A percentile compares a stretch with the other conserved stretches of the same genome.
Conservation (phyloP, 768 basidiomycete genomes). For the Grammothele lineata region DNA sequence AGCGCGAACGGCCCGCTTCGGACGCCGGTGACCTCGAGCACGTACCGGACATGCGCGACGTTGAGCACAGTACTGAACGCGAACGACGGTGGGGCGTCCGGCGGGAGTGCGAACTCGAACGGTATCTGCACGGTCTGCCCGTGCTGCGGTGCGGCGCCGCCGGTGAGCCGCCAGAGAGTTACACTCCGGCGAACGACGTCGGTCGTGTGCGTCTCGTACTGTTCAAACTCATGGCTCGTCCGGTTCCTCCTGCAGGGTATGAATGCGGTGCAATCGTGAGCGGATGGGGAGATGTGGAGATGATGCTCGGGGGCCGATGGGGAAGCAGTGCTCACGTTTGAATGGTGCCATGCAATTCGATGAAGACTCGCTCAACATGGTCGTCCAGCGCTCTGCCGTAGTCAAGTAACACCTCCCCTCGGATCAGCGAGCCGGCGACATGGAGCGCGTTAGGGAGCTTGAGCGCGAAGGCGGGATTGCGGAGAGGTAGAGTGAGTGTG, state of each 20-base stretch:
- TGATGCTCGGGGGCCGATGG: too few species aligned
- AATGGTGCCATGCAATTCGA: constrained; percentile 19
- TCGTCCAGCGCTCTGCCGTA: constrained; percentile 11
- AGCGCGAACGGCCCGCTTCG: constrained; percentile 15
- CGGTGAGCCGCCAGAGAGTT: constrained; percentile 15
- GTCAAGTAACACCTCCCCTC: constrained; percentile 18
- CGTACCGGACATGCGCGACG: constrained; percentile 17
- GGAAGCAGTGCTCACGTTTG: constrained; percentile 13
- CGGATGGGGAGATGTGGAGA: too few species aligned
- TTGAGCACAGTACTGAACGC: constrained; percentile 7
- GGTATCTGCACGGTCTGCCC: constrained; percentile 14
- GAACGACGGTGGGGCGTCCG: constrained; percentile 18
- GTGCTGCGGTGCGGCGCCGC: constrained; percentile 10
- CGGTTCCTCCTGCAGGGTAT: constrained; percentile 1
- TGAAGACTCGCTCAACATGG: constrained; percentile 18
- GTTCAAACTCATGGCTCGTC: background rate
- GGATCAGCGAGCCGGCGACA: constrained; percentile 13
- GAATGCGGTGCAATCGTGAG: too few species aligned
- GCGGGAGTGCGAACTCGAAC: constrained; percentile 18
- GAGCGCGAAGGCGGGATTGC: constrained; percentile 13
- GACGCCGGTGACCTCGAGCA: constrained; percentile 17
- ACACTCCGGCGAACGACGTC: constrained; percentile 10
- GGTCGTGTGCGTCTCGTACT: constrained; percentile 4
- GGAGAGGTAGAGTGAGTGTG: constrained; percentile 6
- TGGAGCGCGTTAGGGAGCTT: constrained; percentile 9